These are phyloP conservation scores for Pedinophyceae sp. DNA, from an alignment of 139 green algal genomes.

Conservation along the genomic window DNA sequence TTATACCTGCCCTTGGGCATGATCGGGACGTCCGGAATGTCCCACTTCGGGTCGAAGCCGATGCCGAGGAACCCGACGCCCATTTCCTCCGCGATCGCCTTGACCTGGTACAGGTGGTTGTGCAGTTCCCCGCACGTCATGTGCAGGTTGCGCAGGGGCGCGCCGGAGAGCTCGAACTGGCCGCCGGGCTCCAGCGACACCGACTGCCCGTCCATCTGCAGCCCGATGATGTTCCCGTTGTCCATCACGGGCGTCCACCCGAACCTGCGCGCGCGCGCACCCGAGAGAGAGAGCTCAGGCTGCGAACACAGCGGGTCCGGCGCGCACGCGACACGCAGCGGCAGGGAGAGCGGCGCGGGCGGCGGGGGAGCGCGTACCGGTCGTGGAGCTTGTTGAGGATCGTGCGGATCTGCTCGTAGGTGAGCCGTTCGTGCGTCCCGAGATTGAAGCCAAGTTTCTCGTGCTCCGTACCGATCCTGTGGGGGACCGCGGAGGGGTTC, in stretches of 20 bases:
- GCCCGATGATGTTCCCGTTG: constrained; percentile 68
- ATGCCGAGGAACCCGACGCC: constrained; percentile 61
- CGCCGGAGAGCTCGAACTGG: constrained; percentile 94
- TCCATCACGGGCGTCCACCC: constrained; percentile 85
- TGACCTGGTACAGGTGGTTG: constrained; percentile 87
- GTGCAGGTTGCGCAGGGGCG: constrained; percentile 75
- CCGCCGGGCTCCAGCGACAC: constrained; percentile 93
- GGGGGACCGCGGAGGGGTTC: not conserved
- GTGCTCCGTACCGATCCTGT: constrained; percentile 95
- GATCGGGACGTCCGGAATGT: constrained; percentile 62
- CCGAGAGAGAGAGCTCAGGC: too few species aligned
- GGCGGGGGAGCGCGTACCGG: too few species aligned
- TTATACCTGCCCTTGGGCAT: constrained; percentile 83
- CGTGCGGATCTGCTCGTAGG: constrained; percentile 58
- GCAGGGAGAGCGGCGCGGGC: too few species aligned
- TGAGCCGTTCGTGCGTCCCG: constrained; percentile 28
- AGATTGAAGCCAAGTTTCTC: constrained; percentile 91
- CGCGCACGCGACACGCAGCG: too few species aligned
- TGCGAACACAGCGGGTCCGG: too few species aligned
- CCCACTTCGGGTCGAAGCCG: constrained; percentile 87
- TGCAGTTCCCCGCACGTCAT: constrained; percentile 91
- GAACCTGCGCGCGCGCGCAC: constrained; percentile 36
- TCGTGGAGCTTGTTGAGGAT: constrained; percentile 53
- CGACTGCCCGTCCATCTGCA: constrained; percentile 62
- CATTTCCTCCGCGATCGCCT: constrained; percentile 64